Evolutionary conservation across 2,329 filamentous ascomycete genomes (phyloP).

Genomic region (Colletotrichum chlorophyti): DNA sequence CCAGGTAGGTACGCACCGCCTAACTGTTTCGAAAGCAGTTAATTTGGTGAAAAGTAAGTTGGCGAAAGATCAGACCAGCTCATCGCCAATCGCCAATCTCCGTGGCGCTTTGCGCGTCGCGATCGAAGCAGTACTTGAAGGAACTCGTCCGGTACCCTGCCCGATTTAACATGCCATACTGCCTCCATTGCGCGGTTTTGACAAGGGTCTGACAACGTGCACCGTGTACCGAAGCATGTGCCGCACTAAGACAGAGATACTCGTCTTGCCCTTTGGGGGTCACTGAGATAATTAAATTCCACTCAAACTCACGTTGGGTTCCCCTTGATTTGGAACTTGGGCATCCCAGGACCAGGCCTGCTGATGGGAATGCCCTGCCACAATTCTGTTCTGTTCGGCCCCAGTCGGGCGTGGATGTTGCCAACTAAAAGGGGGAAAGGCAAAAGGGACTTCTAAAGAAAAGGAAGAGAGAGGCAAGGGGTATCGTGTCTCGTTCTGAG

Average conservation of each 20-base stretch:
- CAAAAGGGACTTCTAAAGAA: neutral
- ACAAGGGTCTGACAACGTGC: conserved; percentile 6
- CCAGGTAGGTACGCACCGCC: no score
- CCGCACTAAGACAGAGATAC: neutral
- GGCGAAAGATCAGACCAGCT: neutral
- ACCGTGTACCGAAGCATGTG: conserved; percentile 8
- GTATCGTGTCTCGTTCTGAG: conserved; percentile 12
- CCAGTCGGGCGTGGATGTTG: conserved; percentile 11
- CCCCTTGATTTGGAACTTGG: conserved; percentile 13
- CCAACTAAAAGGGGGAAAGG: conserved; percentile 1
- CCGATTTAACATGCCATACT: conserved; percentile 4
- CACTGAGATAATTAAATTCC: no score
- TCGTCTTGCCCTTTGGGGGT: neutral
- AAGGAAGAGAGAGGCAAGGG: neutral
- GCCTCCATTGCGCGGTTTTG: conserved; percentile 19
- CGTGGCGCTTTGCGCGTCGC: no score
- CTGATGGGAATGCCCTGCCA: neutral
- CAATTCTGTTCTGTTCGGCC: neutral
- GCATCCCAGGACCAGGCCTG: conserved; percentile 10
- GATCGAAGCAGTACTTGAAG: neutral
- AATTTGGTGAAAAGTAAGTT: no score
- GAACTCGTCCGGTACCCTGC: conserved; percentile 1
- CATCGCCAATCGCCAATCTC: neutral
- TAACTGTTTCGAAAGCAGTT: no score
- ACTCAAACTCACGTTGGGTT: conserved; percentile 16